Percentiles rank a stretch among this genome's conserved stretches.
Evolutionary conservation across 805 yeast species (phyloP).

Genomic region (Lipomyces spencermartinsiae): DNA sequence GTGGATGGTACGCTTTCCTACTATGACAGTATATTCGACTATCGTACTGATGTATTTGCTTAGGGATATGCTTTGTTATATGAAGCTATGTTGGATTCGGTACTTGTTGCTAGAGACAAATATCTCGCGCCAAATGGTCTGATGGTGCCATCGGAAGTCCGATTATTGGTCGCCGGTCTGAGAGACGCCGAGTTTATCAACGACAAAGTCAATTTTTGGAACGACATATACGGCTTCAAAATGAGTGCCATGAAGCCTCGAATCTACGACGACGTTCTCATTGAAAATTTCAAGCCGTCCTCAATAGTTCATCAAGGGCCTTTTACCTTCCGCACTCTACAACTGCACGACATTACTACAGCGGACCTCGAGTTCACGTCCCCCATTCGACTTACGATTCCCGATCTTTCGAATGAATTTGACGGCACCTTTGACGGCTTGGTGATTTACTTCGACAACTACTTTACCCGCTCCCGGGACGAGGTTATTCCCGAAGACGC

Average conservation of each 20-base stretch:
- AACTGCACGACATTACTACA: slow-evolving; percentile 75
- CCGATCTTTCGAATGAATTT: slow-evolving; percentile 58
- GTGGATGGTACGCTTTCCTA: slow-evolving; percentile 76
- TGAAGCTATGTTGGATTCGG: slow-evolving; percentile 98
- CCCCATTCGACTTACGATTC: slow-evolving; percentile 55
- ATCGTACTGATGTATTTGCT: background rate
- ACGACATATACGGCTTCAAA: slow-evolving; percentile 93
- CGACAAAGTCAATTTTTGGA: slow-evolving; percentile 93
- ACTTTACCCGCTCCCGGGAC: slow-evolving; percentile 57
- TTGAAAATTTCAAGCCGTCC: slow-evolving; percentile 71
- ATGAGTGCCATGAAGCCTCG: slow-evolving; percentile 78
- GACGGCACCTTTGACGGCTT: slow-evolving; percentile 78
- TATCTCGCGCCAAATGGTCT: slow-evolving; percentile 81
- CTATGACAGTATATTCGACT: background rate
- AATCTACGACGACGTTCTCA: slow-evolving; percentile 69
- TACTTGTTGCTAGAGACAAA: slow-evolving; percentile 89
- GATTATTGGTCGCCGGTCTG: slow-evolving; percentile 86
- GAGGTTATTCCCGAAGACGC: slow-evolving; percentile 40
- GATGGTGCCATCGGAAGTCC: slow-evolving; percentile 92
- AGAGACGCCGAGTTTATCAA: slow-evolving; percentile 92
- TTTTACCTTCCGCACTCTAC: slow-evolving; percentile 70
- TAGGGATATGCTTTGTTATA: slow-evolving; percentile 87
- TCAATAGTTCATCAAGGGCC: slow-evolving; percentile 67
- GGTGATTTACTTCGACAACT: slow-evolving; percentile 87
- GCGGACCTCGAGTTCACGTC: slow-evolving; percentile 72